Evolutionary conservation across 257 asterid genomes (phyloP).

Genomic region (Primulina eburnea): DNA sequence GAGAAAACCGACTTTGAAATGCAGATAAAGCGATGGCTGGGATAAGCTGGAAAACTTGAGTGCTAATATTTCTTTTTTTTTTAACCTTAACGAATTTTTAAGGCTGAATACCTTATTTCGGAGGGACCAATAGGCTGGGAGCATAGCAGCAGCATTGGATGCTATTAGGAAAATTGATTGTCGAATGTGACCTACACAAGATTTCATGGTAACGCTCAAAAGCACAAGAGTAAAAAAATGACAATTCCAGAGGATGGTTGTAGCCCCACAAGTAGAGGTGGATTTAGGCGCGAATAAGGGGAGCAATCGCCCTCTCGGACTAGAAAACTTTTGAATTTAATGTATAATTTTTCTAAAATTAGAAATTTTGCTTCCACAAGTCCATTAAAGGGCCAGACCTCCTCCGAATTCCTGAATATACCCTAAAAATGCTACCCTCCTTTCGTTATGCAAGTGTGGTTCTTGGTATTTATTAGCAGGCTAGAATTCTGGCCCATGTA

Average conservation of each 20-base stretch:
- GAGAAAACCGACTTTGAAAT: slow-evolving; percentile 12
- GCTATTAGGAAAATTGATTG: slow-evolving; percentile 88
- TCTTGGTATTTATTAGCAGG: not conserved
- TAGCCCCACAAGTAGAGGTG: not conserved
- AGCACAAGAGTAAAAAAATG: slow-evolving; percentile 16
- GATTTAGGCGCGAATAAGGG: not conserved
- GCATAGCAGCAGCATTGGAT: slow-evolving; percentile 91
- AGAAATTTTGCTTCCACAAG: not conserved
- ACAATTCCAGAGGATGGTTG: not conserved
- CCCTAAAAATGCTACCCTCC: not conserved
- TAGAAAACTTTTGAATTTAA: no score
- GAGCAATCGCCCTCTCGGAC: not conserved
- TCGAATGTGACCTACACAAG: slow-evolving; percentile 70
- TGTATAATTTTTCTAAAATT: not conserved
- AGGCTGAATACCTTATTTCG: slow-evolving; percentile 66
- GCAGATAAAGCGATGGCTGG: not conserved
- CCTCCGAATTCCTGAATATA: not conserved
- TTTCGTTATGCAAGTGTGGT: not conserved
- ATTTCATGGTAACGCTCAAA: slow-evolving; percentile 31
- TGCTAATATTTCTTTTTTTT: not conserved
- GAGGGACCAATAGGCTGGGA: slow-evolving; percentile 95
- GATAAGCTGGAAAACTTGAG: no score
- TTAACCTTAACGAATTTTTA: not conserved
- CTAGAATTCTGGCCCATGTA: not conserved
- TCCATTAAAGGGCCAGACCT: not conserved